These are phyloP conservation scores for Linnemannia exigua DNA, from an alignment of 192 early-diverging fungal species.

Conservation along the genomic window DNA sequence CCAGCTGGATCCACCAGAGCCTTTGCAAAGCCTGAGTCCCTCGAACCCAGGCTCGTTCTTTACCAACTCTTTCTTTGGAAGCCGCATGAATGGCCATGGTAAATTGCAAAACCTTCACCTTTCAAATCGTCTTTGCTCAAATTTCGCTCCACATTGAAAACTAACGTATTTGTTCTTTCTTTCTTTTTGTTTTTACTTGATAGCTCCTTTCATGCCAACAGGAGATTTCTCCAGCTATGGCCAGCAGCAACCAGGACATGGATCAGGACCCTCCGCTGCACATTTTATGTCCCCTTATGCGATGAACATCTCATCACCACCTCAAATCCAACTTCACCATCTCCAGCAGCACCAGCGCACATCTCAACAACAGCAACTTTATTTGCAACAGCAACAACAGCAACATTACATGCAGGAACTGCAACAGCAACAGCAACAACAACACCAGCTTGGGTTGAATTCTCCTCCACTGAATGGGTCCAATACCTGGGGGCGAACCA, in stretches of 20 bases:
- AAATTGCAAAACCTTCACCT: neutral
- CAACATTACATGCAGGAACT: constrained; percentile 4
- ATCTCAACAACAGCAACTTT: constrained; percentile 15
- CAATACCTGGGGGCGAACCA: constrained; percentile 15
- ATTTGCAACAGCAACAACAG: constrained; percentile 19
- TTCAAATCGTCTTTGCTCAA: neutral
- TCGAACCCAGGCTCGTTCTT: constrained; percentile 39
- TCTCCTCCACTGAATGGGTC: constrained; percentile 31
- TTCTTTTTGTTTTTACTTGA: neutral
- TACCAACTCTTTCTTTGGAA: constrained; percentile 45
- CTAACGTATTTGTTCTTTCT: neutral
- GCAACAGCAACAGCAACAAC: constrained; percentile 22
- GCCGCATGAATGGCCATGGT: constrained; percentile 40
- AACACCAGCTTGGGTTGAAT: constrained; percentile 17
- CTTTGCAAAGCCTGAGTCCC: constrained; percentile 21
- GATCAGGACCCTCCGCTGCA: constrained; percentile 22
- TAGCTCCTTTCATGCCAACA: constrained; percentile 40
- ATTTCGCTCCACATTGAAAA: neutral
- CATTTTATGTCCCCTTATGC: constrained; percentile 41
- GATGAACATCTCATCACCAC: constrained; percentile 39
- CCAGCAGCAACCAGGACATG: constrained; percentile 42
- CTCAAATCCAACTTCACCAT: constrained; percentile 20
- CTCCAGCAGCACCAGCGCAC: constrained; percentile 9
- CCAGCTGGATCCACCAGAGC: neutral
- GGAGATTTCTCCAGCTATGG: constrained; percentile 35